Evolutionary conservation across 495 filamentous ascomycete genomes (phyloP).

Genomic region (Cercophora newfieldiana): DNA sequence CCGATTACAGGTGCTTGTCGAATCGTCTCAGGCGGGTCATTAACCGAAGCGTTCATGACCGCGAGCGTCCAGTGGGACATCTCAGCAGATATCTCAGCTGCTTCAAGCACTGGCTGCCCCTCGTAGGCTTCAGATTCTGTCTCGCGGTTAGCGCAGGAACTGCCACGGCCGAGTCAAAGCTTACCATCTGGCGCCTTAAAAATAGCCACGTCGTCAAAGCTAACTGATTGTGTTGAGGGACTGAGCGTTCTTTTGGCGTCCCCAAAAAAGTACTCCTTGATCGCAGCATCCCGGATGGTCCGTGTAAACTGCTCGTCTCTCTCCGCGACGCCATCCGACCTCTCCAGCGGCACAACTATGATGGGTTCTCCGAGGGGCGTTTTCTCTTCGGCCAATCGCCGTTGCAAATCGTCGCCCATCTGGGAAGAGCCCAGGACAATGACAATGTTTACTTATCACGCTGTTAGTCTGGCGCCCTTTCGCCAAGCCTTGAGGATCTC

Average conservation of each 20-base stretch:
- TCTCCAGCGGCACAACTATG: conserved; percentile 74
- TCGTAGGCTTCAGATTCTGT: conserved; percentile 32
- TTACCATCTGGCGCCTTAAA: conserved; percentile 44
- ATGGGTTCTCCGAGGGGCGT: conserved; percentile 62
- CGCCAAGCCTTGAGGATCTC: background rate
- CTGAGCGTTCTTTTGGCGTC: conserved; percentile 72
- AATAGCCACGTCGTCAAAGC: conserved; percentile 69
- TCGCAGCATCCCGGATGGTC: conserved; percentile 66
- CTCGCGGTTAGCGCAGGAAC: conserved; percentile 32
- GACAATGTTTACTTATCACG: conserved; percentile 66
- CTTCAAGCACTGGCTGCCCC: conserved; percentile 54
- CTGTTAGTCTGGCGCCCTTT: background rate
- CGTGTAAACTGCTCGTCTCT: conserved; percentile 76
- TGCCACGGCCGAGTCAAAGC: background rate
- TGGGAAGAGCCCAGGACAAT: conserved; percentile 83
- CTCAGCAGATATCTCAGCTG: conserved; percentile 55
- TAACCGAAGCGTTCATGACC: conserved; percentile 69
- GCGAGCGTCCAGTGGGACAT: conserved; percentile 74
- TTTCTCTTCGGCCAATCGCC: conserved; percentile 67
- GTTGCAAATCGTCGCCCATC: conserved; percentile 73
- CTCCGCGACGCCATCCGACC: conserved; percentile 85
- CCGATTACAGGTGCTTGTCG: conserved; percentile 86
- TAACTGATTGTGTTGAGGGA: conserved; percentile 77
- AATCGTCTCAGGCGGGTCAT: conserved; percentile 67
- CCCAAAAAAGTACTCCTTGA: conserved; percentile 94